These are phyloP conservation scores for Ormosia semicastrata DNA, from an alignment of 306 rosid species.

Conservation along the genomic window DNA sequence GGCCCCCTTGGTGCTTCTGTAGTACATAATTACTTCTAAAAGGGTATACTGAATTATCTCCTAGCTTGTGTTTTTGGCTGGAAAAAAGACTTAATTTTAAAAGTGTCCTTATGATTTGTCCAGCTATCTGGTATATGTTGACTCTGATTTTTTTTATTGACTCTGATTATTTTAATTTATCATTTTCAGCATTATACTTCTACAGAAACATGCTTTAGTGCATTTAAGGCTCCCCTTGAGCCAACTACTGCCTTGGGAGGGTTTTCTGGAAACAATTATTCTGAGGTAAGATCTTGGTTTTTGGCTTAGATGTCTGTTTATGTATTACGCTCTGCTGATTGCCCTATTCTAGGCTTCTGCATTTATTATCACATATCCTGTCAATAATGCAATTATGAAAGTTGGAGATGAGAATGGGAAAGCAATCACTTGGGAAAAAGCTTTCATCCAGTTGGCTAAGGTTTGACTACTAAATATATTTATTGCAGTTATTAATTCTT, in stretches of 20 bases:
- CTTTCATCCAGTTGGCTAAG: slow-evolving; percentile 81
- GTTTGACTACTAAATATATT: slow-evolving; percentile 44
- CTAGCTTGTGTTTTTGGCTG: background rate
- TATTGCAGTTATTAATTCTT: slow-evolving; percentile 21
- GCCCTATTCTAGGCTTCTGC: slow-evolving; percentile 81
- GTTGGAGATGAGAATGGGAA: slow-evolving; percentile 79
- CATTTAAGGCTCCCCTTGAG: slow-evolving; percentile 95
- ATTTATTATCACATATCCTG: slow-evolving; percentile 86
- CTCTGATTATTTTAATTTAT: slow-evolving; percentile 24
- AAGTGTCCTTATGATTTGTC: background rate
- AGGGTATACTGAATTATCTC: background rate
- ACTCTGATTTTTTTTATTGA: slow-evolving; percentile 25
- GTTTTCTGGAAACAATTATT: slow-evolving; percentile 80
- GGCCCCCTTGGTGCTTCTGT: background rate
- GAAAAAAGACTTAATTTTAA: background rate
- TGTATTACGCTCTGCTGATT: slow-evolving; percentile 30
- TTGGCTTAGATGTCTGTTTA: slow-evolving; percentile 18
- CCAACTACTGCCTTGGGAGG: slow-evolving; percentile 95
- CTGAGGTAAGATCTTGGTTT: slow-evolving; percentile 61
- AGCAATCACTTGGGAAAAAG: slow-evolving; percentile 89
- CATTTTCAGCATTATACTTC: slow-evolving; percentile 76
- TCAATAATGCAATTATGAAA: slow-evolving; percentile 72
- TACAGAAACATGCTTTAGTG: slow-evolving; percentile 92
- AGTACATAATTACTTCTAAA: background rate
- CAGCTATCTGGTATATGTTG: slow-evolving; percentile 13